These are phyloP conservation scores for Suillus hirtellus DNA, from an alignment of 768 basidiomycete species.

Conservation along the genomic window DNA sequence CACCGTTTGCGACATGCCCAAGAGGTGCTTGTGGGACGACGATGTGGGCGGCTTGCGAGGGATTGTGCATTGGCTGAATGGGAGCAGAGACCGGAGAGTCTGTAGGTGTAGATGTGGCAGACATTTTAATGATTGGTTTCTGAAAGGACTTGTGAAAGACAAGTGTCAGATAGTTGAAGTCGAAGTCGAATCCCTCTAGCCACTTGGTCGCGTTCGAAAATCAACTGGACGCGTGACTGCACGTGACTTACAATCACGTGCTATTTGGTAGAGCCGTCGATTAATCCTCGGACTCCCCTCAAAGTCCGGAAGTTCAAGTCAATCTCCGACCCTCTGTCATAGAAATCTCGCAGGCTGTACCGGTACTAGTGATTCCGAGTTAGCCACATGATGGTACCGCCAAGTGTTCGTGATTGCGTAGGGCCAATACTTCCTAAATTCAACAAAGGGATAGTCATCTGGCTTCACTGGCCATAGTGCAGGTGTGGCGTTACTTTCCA, in stretches of 20 bases:
- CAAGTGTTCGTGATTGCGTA: background rate
- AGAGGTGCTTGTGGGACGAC: conserved; percentile 80
- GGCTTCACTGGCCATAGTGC: background rate
- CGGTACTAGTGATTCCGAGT: background rate
- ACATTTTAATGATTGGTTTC: conserved; percentile 42
- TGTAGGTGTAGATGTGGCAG: conserved; percentile 55
- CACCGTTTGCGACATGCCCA: conserved; percentile 59
- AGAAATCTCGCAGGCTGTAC: conserved; percentile 3
- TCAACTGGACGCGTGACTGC: conserved; percentile 32
- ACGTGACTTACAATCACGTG: conserved; percentile 22
- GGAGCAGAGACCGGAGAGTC: conserved; percentile 63
- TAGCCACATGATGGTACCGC: background rate
- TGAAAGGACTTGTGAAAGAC: background rate
- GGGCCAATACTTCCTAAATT: background rate
- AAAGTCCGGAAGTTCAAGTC: background rate
- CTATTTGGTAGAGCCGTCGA: background rate
- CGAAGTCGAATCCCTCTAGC: background rate
- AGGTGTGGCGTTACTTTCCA: background rate
- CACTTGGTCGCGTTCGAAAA: conserved; percentile 19
- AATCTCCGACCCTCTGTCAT: background rate
- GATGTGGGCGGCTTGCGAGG: conserved; percentile 74
- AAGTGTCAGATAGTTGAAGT: conserved; percentile 9
- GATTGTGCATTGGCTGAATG: conserved; percentile 86
- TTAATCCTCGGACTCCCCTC: background rate
- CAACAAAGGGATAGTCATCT: background rate